Percentiles rank a stretch among this genome's conserved stretches.
phyloP scores from a whole-genome alignment of 140 eudicot genomes.

The Ambrosia hybrid region DNA sequence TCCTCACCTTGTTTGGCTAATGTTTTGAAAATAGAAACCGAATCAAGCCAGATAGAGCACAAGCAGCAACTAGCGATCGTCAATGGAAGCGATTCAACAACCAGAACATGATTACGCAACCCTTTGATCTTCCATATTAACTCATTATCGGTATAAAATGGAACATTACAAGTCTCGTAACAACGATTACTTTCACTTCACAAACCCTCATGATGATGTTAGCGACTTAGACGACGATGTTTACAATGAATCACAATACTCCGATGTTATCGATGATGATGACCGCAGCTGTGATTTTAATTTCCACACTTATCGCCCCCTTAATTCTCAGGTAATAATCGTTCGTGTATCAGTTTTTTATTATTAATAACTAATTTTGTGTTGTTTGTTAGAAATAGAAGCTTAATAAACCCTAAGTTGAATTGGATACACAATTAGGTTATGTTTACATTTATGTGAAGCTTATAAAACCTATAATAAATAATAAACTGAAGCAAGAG shows the following conservation, averaged over 20 bases:
- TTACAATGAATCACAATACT: conserved; percentile 16
- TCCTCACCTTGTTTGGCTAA: no score
- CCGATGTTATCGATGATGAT: conserved; percentile 19
- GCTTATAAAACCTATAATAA: not conserved
- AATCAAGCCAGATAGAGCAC: not conserved
- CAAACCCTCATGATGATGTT: conserved; percentile 38
- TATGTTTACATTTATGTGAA: conserved; percentile 9
- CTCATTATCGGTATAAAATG: conserved; percentile 20
- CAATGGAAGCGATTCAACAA: conserved; percentile 3
- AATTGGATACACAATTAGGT: not conserved
- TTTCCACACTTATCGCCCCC: conserved; percentile 22
- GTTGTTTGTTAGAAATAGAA: not conserved
- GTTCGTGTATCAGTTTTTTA: conserved; percentile 12
- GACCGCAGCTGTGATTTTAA: conserved; percentile 37
- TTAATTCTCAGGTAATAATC: conserved; percentile 27
- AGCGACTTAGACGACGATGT: conserved; percentile 26
- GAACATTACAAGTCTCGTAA: conserved; percentile 41
- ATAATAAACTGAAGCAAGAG: not conserved
- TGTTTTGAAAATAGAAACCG: no score
- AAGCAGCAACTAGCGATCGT: conserved; percentile 9
- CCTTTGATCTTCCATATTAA: conserved; percentile 3
- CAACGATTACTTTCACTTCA: conserved; percentile 41
- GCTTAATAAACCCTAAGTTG: conserved; percentile 23
- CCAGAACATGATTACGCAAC: conserved; percentile 5
- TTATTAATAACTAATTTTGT: not conserved